Evolutionary conservation across 169 alveolate genomes (phyloP), one percentile per base, ranked within the genome.

Genomic region (Plasmodium malariae): DNA sequence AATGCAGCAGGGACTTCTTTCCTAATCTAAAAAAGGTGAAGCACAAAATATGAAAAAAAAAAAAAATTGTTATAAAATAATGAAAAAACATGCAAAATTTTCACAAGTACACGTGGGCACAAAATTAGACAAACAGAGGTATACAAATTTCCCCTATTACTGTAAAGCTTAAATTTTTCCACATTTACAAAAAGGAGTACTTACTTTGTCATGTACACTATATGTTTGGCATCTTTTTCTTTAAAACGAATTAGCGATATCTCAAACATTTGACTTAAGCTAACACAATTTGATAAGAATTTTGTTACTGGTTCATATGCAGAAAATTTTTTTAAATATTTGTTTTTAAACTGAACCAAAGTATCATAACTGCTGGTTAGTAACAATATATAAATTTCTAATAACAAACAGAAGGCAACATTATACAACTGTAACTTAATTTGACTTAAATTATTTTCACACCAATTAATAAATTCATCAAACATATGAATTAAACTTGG

Each of bases 391-490:
- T 67, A 67, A 49, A 83, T 49, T 83, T 83, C 91, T 45, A 83
- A 59, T n/a, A 65, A 54, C 26, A 83, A 68, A 17, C 91, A 83
- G 49, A 83, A 83, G 9, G 91, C 74, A 40, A 83, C 59, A 67
- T 83, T 83, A 60, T 83, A 71, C 24, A 83, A 59, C 40, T 83
- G 91, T 6, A 65, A 71, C 67, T 83, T 83, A 48, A 83, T 83
- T 54, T 83, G 91, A 51, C 26, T 67, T 67, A 83, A 55, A 83
- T 83, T 83, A 83, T 83, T 83, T 60, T 83, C 91, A 51, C 69
- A 65, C 91, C 91, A 83, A 34, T 65, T 83, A n/a, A 83, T 67
- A 83, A 83, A 83, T 48, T 65, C 83, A 67, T 67, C 78, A 83
- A 67, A 83, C 19, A 26, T 17, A 36, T 40, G 65, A 49, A 83